phyloP scores from a whole-genome alignment of 805 yeast species.

The Cyberlindnera maritima region DNA sequence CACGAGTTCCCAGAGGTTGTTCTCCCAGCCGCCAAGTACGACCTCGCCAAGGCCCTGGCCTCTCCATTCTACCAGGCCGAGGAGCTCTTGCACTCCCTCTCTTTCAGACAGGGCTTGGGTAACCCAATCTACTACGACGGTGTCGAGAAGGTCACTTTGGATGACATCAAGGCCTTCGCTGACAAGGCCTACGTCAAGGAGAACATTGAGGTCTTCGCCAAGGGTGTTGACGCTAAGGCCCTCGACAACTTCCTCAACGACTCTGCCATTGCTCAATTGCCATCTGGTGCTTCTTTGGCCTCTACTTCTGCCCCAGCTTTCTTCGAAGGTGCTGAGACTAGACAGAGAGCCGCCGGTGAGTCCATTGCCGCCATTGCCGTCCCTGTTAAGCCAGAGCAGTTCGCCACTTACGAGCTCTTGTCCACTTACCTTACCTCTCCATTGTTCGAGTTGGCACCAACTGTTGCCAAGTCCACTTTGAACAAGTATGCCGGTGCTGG shows the following conservation, averaged over 20 bases:
- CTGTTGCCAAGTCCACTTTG: constrained; percentile 51
- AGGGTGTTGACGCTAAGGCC: constrained; percentile 72
- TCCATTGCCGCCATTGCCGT: constrained; percentile 79
- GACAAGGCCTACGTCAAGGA: constrained; percentile 63
- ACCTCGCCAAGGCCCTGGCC: constrained; percentile 49
- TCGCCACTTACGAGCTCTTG: constrained; percentile 67
- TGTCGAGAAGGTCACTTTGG: constrained; percentile 51
- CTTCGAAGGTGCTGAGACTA: constrained; percentile 63
- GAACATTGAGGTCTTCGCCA: constrained; percentile 68
- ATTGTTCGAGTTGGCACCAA: constrained; percentile 52
- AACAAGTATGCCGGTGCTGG: constrained; percentile 75
- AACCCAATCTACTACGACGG: constrained; percentile 77
- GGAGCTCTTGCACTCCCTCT: constrained; percentile 74
- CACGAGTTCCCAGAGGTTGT: constrained; percentile 85
- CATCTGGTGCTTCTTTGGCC: constrained; percentile 54
- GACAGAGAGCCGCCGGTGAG: constrained; percentile 61
- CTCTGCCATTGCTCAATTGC: constrained; percentile 60
- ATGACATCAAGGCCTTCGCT: constrained; percentile 67
- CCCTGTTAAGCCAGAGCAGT: constrained; percentile 64
- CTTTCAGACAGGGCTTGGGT: constrained; percentile 89
- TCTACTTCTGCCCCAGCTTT: constrained; percentile 39
- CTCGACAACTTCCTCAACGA: constrained; percentile 64
- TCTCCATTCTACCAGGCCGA: constrained; percentile 59
- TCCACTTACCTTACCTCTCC: constrained; percentile 62
- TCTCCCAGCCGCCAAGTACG: constrained; percentile 71